Evolutionary conservation across 257 asterid genomes (phyloP).

Genomic region (Mitragyna speciosa): DNA sequence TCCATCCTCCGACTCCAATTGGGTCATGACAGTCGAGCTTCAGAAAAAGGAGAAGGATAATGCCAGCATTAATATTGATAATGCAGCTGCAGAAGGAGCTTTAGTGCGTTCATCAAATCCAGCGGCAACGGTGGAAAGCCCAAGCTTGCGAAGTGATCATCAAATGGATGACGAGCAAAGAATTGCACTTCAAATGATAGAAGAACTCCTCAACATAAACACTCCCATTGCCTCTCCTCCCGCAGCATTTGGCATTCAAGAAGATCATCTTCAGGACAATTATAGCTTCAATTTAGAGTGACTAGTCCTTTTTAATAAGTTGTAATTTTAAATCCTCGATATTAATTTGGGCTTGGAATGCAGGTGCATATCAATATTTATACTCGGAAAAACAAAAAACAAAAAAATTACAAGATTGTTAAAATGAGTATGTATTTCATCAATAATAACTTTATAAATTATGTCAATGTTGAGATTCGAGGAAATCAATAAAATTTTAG

Average conservation of each 20-base stretch:
- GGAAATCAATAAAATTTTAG: too few relatives aligned
- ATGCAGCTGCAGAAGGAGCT: conserved; percentile 10
- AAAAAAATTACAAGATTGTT: too few relatives aligned
- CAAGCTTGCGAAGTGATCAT: conserved; percentile 28
- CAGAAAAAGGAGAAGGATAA: conserved; percentile 36
- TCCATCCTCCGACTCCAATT: conserved; percentile 62
- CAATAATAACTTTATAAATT: too few relatives aligned
- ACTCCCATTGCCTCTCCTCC: not conserved
- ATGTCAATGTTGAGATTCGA: too few relatives aligned
- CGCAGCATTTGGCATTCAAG: conserved; percentile 6
- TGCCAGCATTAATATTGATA: not conserved
- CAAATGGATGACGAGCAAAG: conserved; percentile 69
- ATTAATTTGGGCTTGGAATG: not conserved
- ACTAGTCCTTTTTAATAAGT: not conserved
- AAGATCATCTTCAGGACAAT: conserved; percentile 32
- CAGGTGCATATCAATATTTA: too few relatives aligned
- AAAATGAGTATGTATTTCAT: too few relatives aligned
- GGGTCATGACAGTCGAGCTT: conserved; percentile 89
- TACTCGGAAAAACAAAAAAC: too few relatives aligned
- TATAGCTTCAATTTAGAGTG: not conserved
- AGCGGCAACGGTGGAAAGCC: not conserved
- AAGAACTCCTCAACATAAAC: conserved; percentile 57
- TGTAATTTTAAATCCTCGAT: not conserved
- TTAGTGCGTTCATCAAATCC: not conserved
- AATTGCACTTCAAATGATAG: conserved; percentile 77